Percentiles rank a stretch among this genome's conserved stretches.
These are phyloP conservation scores for Phycomyces blakesleeanus DNA, from an alignment of 192 early-diverging fungal species.

Conservation along the genomic window DNA sequence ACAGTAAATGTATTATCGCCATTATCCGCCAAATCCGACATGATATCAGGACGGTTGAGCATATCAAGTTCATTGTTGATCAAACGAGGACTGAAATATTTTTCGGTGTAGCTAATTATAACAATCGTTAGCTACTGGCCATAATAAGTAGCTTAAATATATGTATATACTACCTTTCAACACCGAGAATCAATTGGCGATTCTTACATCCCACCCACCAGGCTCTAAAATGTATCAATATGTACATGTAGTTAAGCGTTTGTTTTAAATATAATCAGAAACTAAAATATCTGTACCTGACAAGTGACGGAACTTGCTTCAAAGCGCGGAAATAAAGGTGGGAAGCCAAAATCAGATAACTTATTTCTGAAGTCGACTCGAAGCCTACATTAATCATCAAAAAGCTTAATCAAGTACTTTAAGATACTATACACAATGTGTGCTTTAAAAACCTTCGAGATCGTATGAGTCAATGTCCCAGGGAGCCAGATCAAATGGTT, in stretches of 20 bases:
- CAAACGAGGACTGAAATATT: slow-evolving; percentile 60
- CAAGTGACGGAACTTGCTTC: slow-evolving; percentile 61
- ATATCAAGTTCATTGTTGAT: slow-evolving; percentile 58
- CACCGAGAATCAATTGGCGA: slow-evolving; percentile 64
- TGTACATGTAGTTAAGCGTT: too few species aligned
- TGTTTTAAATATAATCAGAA: background rate
- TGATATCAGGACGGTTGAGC: slow-evolving; percentile 46
- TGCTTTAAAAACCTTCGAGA: slow-evolving; percentile 58
- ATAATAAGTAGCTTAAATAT: background rate
- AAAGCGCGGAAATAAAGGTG: slow-evolving; percentile 71
- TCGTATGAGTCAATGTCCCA: slow-evolving; percentile 69
- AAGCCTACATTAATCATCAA: slow-evolving; percentile 29
- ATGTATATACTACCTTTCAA: slow-evolving; percentile 52
- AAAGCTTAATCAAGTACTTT: too few species aligned
- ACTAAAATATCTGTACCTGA: slow-evolving; percentile 40
- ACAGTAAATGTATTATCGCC: slow-evolving; percentile 62
- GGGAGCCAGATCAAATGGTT: slow-evolving; percentile 60
- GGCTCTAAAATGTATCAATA: slow-evolving; percentile 17
- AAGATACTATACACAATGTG: too few species aligned
- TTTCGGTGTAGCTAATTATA: slow-evolving; percentile 61
- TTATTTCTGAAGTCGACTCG: slow-evolving; percentile 45
- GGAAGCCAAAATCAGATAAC: slow-evolving; percentile 62
- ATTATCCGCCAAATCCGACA: slow-evolving; percentile 30
- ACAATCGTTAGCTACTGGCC: background rate
- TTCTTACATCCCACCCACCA: slow-evolving; percentile 85